These are phyloP conservation scores for Rhodosorus marinus DNA, from an alignment of 23 red algal species.

Conservation along the genomic window DNA sequence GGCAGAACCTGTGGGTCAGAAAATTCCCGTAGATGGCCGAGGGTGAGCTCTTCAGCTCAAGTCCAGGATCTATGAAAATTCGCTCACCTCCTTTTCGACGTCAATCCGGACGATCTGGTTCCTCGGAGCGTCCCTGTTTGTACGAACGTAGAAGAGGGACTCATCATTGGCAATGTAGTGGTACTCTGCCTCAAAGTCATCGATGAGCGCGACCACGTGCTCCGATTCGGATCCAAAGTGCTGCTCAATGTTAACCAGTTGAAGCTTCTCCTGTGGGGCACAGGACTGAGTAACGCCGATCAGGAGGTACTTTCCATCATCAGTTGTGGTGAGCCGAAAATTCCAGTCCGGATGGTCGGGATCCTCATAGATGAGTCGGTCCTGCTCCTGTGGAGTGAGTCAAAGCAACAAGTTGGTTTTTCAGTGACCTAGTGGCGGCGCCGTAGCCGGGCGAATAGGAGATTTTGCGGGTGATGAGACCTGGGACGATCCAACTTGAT, in stretches of 20 bases:
- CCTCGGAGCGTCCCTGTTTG: slow-evolving; percentile 51
- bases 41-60: too few relatives aligned
- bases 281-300: slow-evolving; percentile 23
- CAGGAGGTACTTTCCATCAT: slow-evolving; percentile 40
- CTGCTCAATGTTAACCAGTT: slow-evolving; percentile 22
- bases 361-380: slow-evolving; percentile 20
- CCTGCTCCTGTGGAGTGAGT: slow-evolving; percentile 24
- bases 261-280: slow-evolving; percentile 35
- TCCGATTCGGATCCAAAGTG: slow-evolving; percentile 16
- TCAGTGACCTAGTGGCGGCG: too few relatives aligned
- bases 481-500: slow-evolving; percentile 18
- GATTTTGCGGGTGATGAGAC: too few relatives aligned
- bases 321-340: slow-evolving; percentile 15
- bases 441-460: too few relatives aligned
- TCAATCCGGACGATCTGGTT: slow-evolving; percentile 22
- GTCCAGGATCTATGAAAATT: too few relatives aligned
- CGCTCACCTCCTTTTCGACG: too few relatives aligned
- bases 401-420: too few relatives aligned
- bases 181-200: slow-evolving; percentile 26
- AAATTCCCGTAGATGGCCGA: too few relatives aligned
- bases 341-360: slow-evolving; percentile 23
- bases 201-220: slow-evolving; percentile 14
- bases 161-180: slow-evolving; percentile 50
- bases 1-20: too few relatives aligned
- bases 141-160: slow-evolving; percentile 16